Evolutionary conservation across 2,329 filamentous ascomycete genomes (phyloP).

Genomic region (Achaetomium macrosporum): DNA sequence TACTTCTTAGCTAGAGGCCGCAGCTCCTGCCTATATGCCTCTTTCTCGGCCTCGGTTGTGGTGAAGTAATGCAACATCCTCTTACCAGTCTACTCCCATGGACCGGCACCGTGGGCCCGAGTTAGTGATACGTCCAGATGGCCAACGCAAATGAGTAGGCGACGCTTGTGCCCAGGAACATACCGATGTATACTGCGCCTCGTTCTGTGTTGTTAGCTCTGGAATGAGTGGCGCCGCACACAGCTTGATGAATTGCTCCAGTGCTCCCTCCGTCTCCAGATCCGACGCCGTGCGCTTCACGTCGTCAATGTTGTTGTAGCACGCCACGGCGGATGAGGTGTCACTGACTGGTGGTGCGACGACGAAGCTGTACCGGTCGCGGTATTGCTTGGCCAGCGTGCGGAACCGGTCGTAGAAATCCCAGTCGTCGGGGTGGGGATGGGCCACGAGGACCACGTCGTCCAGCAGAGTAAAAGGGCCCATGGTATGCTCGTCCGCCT

Average conservation of each 20-base stretch:
- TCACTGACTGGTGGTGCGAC: slow-evolving; percentile 15
- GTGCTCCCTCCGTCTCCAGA: slow-evolving; percentile 28
- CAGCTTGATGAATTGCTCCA: slow-evolving; percentile 34
- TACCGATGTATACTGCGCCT: slow-evolving; percentile 30
- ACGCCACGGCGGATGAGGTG: too few relatives aligned
- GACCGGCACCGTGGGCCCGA: not conserved
- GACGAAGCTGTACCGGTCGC: slow-evolving; percentile 40
- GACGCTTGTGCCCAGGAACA: too few relatives aligned
- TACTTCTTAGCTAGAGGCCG: slow-evolving; percentile 40
- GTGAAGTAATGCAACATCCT: slow-evolving; percentile 33
- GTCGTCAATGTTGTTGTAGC: slow-evolving; percentile 38
- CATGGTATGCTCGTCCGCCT: too few relatives aligned
- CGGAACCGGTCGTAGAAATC: slow-evolving; percentile 30
- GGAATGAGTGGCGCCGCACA: slow-evolving; percentile 38
- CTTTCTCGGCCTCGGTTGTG: slow-evolving; percentile 27
- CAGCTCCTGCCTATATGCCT: slow-evolving; percentile 33
- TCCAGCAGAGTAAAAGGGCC: too few relatives aligned
- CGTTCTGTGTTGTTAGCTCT: slow-evolving; percentile 40
- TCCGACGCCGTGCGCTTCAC: slow-evolving; percentile 32
- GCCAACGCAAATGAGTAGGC: not conserved
- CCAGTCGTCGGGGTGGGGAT: slow-evolving; percentile 28
- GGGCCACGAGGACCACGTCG: slow-evolving; percentile 39
- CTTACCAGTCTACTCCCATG: slow-evolving; percentile 22
- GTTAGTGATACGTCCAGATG: slow-evolving; percentile 23
- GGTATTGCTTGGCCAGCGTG: slow-evolving; percentile 31